These are phyloP conservation scores for Fusarium austroafricanum DNA, from an alignment of 2,329 filamentous ascomycete genomes.

Conservation along the genomic window DNA sequence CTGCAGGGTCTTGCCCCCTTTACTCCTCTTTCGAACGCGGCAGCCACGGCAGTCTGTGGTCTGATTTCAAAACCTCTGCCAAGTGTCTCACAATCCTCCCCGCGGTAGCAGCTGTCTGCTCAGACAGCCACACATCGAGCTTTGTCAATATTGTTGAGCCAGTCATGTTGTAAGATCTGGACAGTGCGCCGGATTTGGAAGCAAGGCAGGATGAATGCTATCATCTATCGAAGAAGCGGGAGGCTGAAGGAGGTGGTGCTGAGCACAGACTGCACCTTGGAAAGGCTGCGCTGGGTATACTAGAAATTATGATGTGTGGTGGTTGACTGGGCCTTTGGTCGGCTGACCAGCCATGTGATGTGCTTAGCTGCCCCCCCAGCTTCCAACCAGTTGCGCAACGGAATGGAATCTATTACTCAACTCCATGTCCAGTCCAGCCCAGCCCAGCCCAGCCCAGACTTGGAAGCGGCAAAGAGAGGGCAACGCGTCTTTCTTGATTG, in stretches of 20 bases:
- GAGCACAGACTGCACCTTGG: slow-evolving; percentile 24
- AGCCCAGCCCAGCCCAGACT: background rate
- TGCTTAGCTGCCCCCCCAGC: slow-evolving; percentile 16
- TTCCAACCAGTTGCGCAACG: slow-evolving; percentile 13
- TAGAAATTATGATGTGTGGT: slow-evolving; percentile 30
- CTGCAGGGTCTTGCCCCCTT: slow-evolving; percentile 15
- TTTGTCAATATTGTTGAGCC: slow-evolving; percentile 8
- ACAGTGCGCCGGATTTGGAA: slow-evolving; percentile 36
- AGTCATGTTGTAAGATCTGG: slow-evolving; percentile 25
- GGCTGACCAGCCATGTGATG: slow-evolving; percentile 47
- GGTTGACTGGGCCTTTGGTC: slow-evolving; percentile 34
- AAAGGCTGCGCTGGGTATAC: slow-evolving; percentile 16
- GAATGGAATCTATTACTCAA: slow-evolving; percentile 25
- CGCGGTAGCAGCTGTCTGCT: slow-evolving; percentile 11
- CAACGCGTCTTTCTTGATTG: slow-evolving; percentile 29
- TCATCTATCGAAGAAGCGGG: slow-evolving; percentile 24
- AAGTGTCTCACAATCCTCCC: slow-evolving; percentile 33
- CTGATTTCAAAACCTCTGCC: slow-evolving; percentile 19
- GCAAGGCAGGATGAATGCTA: slow-evolving; percentile 12
- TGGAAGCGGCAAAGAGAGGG: slow-evolving; percentile 5
- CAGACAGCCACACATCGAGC: slow-evolving; percentile 32
- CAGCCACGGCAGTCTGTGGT: slow-evolving; percentile 1
- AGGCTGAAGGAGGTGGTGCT: slow-evolving; percentile 29
- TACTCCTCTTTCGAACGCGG: background rate
- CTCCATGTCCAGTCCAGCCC: slow-evolving; percentile 2